Conservation (phyloP, 805 yeast genomes). For the Sporopachydermia quercuum region DNA sequence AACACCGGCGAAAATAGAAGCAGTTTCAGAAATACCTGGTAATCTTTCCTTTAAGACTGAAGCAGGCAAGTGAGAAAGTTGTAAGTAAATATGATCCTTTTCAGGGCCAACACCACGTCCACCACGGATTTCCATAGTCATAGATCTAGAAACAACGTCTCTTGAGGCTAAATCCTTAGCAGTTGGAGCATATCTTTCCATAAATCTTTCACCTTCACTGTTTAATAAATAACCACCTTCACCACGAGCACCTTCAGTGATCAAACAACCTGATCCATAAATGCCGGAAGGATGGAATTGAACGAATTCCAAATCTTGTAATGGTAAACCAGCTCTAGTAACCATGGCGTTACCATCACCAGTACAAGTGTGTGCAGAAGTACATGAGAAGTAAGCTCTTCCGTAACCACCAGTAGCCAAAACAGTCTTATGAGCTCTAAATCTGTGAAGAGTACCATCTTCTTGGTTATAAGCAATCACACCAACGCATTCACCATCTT, state of each 20-base stretch:
- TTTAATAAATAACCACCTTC: slow-evolving; percentile 97
- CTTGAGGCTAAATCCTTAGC: slow-evolving; percentile 98
- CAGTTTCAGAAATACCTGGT: slow-evolving; percentile 99
- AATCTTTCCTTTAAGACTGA: slow-evolving; percentile 84
- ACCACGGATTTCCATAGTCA: slow-evolving; percentile 95
- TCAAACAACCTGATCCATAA: slow-evolving; percentile 96
- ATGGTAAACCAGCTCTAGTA: slow-evolving; percentile 93
- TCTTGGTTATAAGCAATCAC: slow-evolving; percentile 96
- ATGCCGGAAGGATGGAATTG: slow-evolving; percentile 99
- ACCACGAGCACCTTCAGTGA: slow-evolving; percentile 99
- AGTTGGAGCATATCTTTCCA: slow-evolving; percentile 98
- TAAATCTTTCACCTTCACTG: slow-evolving; percentile 97
- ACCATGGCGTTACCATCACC: slow-evolving; percentile 99
- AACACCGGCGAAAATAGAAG: slow-evolving; percentile 96
- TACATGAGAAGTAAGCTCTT: slow-evolving; percentile 95
- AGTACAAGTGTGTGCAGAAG: slow-evolving; percentile 98
- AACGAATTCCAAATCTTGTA: slow-evolving; percentile 93
- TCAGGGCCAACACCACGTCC: slow-evolving; percentile 98
- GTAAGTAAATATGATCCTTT: slow-evolving; percentile 91
- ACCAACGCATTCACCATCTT: slow-evolving; percentile 93
- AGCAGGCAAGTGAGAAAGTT: slow-evolving; percentile 88
- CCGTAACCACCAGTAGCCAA: slow-evolving; percentile 99
- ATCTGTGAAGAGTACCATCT: slow-evolving; percentile 96
- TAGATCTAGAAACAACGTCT: slow-evolving; percentile 96
- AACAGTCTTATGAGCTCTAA: slow-evolving; percentile 91